Conservation (phyloP, 495 filamentous ascomycete species). For the Trichoderma orchidacearum region DNA sequence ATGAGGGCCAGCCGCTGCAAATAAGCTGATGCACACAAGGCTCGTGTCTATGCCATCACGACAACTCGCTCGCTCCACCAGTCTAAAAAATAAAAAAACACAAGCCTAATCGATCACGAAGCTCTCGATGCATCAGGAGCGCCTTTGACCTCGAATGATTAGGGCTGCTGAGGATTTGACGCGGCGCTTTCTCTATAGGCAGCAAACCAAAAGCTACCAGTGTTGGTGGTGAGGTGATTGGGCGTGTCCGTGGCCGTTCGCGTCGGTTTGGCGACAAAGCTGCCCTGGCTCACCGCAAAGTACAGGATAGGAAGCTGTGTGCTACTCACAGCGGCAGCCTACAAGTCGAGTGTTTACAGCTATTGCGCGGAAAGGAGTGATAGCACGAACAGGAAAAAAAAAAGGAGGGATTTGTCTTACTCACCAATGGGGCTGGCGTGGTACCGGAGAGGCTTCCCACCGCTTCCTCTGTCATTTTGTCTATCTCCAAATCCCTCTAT, state of each 20-base stretch:
- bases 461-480: neutral
- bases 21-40: no score
- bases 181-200: no score
- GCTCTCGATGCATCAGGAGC: neutral
- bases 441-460: neutral
- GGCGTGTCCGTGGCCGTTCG: neutral
- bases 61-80: neutral
- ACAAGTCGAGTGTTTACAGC: no score
- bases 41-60: neutral
- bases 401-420: neutral
- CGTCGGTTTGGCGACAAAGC: no score
- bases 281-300: neutral
- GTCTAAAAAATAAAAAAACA: neutral
- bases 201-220: no score
- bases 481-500: no score
- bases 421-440: neutral
- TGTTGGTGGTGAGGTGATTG: no score
- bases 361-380: no score
- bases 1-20: neutral
- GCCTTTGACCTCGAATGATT: no score
- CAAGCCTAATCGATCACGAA: neutral
- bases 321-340: neutral
- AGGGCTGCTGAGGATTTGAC: no score
- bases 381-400: neutral
- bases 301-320: no score